Base-by-base conservation (phyloP, 768 basidiomycete genomes). In the Tremella fuciformis region DNA sequence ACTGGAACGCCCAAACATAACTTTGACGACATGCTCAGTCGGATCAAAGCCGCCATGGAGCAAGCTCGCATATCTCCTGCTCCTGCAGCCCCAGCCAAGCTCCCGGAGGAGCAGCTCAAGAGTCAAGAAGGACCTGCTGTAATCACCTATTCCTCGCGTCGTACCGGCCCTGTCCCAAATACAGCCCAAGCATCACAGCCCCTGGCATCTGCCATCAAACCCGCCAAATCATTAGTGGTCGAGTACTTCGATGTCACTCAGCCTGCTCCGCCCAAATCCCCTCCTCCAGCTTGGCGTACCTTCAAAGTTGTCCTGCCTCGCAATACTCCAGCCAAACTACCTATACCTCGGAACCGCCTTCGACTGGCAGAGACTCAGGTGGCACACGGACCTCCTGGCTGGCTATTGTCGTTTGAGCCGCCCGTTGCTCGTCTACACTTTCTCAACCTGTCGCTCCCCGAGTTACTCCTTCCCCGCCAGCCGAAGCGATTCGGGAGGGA, bases 201-300 rank as follows among this genome's bases (percentile, higher is more conserved):
- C 38, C 19, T 24, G 8, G 38, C 49, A 11, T 25, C 16, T 6
- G 50, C 60, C 4, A 56, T 65, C 6, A 56, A 56, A 4, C 62
- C 69, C 58, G 13, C 40, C 48, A 34, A 34, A 11, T 19, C 64
- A 62, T 58, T 59, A 60, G 25, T 49, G 6, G 55, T 29, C 24
- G 38, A 49, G 11, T 67, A 67, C 53, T 71, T 76, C 58, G 63
- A 71, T 2, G 63, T 69, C 1, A 73, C 74, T n/a, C 62, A 69
- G 22, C 55, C 58, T 8, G 59, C 69, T 2, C 65, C 70, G 3
- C 75, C 78, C 1, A 48, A 44, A 18, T 75, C 75, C 8, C 77
- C 78, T 8, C 69, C 75, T 1, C 76, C 78, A 0, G 78, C 73
- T 0, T 79, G 78, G 79, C 70, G 76, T 22, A 67, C 64, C 7